phyloP scores from a whole-genome alignment of 1,284 basidiomycete species.

The Fomitopsis pinicola region DNA sequence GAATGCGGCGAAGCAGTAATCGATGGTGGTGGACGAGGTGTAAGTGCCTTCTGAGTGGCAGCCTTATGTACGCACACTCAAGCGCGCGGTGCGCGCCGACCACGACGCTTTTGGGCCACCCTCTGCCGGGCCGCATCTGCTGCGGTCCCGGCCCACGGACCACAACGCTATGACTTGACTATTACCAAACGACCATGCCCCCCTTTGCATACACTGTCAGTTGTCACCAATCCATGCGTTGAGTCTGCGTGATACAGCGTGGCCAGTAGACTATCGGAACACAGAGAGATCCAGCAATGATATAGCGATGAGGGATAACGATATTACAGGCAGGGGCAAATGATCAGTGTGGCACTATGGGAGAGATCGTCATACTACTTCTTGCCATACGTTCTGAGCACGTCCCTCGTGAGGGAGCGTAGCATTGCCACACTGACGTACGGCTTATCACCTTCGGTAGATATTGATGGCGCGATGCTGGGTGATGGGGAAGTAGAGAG shows the following conservation, averaged over 20 bases:
- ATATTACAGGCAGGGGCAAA: background rate
- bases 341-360: background rate
- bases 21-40: background rate
- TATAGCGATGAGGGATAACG: background rate
- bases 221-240: background rate
- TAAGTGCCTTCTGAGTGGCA: background rate
- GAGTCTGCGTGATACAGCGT: no score
- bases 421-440: slow-evolving; percentile 66
- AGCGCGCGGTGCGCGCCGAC: background rate
- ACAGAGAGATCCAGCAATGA: no score
- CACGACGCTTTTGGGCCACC: background rate
- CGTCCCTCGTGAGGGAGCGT: slow-evolving; percentile 55
- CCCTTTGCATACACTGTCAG: background rate
- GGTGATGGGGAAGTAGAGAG: slow-evolving; percentile 29
- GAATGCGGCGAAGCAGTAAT: background rate
- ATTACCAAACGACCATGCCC: background rate
- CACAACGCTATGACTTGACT: background rate
- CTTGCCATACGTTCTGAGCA: slow-evolving; percentile 38
- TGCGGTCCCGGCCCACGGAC: no score
- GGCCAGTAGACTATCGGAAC: no score
- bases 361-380: background rate
- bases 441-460: slow-evolving; percentile 25
- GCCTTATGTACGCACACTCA: background rate
- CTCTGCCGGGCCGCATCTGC: background rate
- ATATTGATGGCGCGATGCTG: slow-evolving; percentile 27